Evolutionary conservation across 2,329 filamentous ascomycete genomes (phyloP), one percentile per base, ranked within the genome.

Genomic region (Fusarium protoensiforme): DNA sequence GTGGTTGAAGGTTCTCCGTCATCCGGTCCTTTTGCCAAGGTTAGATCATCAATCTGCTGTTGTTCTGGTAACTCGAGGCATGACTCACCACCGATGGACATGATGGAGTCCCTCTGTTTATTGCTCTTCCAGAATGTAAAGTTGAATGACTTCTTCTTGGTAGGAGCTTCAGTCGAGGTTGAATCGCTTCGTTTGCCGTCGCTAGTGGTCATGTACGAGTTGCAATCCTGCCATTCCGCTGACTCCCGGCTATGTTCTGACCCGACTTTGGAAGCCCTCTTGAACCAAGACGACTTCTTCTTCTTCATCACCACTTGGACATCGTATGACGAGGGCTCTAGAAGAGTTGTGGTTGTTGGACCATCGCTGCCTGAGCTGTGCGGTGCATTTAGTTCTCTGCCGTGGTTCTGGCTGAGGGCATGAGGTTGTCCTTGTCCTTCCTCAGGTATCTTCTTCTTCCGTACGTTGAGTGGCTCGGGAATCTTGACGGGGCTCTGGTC

Each of bases 51-150:
- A 63, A 27, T n/a, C n/a, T 20, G 24, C 11, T 16, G 31, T 35
- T 41, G 16, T 3, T n/a, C 41, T 10, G 3, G 18, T 16, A 18
- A 10, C 10, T 59, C 13, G 16, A 48, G 20, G 18, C 18, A 22
- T 7, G 31, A 74, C 83, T 80, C 81, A 86, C 87, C 84, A 67
- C 80, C 83, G 64, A 86, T 81, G 3, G 84, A 85, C 83, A 87
- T 84, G 57, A 83, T 81, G 5, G 81, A 77, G 33, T 85, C 81
- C 73, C 84, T 86, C 29, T 73, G 80, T 54, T 85, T 88, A 60
- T 79, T 83, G 31, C 80, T 83, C 77, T 88, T 89, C 88, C 87
- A 91, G 70, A 90, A 90, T 7, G 86, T 82, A 18, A 90, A 84
- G 33, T 82, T 83, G 68, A 90, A 89, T 10, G 83, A 83, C 80